Base-by-base conservation (phyloP, 257 asterid genomes). In the Leptodermis oblonga region DNA sequence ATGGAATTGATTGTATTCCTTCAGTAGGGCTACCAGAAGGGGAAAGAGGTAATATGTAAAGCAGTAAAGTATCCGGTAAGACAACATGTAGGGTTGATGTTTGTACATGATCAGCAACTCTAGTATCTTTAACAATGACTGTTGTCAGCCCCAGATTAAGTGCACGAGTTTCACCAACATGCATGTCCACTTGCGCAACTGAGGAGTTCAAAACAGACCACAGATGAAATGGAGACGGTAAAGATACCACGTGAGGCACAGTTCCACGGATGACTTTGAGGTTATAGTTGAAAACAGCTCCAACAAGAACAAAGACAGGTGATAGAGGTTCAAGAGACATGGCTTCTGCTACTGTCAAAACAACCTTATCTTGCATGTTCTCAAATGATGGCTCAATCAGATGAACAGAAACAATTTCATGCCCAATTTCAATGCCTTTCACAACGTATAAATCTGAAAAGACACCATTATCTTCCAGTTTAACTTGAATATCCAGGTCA, bases 241-340 rank as follows among this genome's bases (percentile, higher is more conserved):
- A 81, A 59, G 78, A 77, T 36, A 90, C 97, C 20, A 79, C 73
- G 42, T 83, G 86, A 9, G 93, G 98, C 67, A 22, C 73, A 78
- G 84, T 90, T 69, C 81, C 80, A 17, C 92, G 96, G 65, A 90
- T 88, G 68, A 92, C 88, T 76, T 85, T 92, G 41, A 92, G 88
- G 67, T 79, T 90, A 71, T 85, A 92, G 20, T 58, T 84, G 67
- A 92, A 79, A 74, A 82, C 77, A 54, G 92, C 98, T 75, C 92
- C 98, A 72, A 86, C 72, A 66, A 90, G 88, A 75, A 92, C 95
- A 79, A 76, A 77, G 33, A 90, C 91, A 49, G 97, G 98, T 7
- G 98, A 92, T 5, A 95, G 88, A 76, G 98, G 98, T 69, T 90
- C 85, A 12, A 92, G 86, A 78, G 95, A 85, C 92, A 92, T 92